phyloP scores from a whole-genome alignment of 148 eudicot species.

The Polygonum aviculare region DNA sequence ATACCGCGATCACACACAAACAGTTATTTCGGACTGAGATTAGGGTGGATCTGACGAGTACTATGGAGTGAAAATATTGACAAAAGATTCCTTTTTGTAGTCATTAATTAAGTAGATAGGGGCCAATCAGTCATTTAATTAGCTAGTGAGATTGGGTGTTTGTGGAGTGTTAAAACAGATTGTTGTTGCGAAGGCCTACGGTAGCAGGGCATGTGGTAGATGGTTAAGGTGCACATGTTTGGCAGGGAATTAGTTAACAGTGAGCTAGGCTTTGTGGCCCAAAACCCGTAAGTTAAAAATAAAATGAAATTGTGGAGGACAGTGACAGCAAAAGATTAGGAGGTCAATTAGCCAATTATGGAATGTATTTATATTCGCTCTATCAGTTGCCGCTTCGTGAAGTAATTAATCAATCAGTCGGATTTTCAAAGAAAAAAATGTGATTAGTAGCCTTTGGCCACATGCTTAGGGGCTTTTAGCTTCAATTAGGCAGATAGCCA shows the following conservation, averaged over 20 bases:
- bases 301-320: neutral
- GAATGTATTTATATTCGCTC: neutral
- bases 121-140: too few relatives aligned
- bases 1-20: too few relatives aligned
- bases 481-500: neutral
- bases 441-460: neutral
- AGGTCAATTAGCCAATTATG: neutral
- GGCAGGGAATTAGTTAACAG: neutral
- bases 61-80: too few relatives aligned
- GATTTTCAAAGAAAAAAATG: neutral
- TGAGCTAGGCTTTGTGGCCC: neutral
- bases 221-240: conserved; percentile 1
- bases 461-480: neutral
- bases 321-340: too few relatives aligned
- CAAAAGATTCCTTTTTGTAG: too few relatives aligned
- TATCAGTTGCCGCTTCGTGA: neutral
- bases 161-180: neutral
- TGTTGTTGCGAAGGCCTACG: neutral
- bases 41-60: too few relatives aligned
- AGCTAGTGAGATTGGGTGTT: neutral
- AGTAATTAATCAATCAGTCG: neutral
- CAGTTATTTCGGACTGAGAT: too few relatives aligned
- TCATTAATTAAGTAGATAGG: neutral
- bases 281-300: neutral
- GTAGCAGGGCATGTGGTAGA: neutral